Base-by-base conservation (phyloP, 371 early-diverging fungal species). In the Rhizopus delemar region DNA sequence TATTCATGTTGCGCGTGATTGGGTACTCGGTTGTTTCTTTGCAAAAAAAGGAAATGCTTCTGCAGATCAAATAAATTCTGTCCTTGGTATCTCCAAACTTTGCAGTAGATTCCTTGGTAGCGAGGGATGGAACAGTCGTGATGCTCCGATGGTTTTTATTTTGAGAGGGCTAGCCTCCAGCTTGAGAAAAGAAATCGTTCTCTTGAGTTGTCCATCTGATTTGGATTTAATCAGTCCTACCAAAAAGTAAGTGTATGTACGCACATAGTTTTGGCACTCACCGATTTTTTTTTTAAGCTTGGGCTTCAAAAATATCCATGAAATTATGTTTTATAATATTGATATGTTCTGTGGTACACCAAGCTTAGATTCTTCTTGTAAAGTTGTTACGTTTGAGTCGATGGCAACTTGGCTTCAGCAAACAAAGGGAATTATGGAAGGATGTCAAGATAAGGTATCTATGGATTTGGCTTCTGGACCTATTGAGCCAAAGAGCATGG, bases 351-450 rank as follows among this genome's bases (percentile, higher is more conserved):
- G 86, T 55, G 74, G 67, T 3, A 70, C 68, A 7, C 66, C 80
- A 3, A 78, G 85, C 31, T 56, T 85, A n/a, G 85, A 89, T 28
- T 71, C 86, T 4, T 78, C 80, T 11, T 83, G 83, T 63, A 89
- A 88, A 61, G 83, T 89, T 0, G 70, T 86, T 16, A 87, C 88
- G 4, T 90, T 90, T 62, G 90, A 90, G 57, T 79, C 90, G 5
- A 85, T 90, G 87, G 85, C 84, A 9, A 75, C 80, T 22, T 90
- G 90, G 90, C 74, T 89, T 5, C 77, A 80, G 45, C 79, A 80
- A 53, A 84, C 85, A 32, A 83, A 72, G 11, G 66, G 48, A 32
- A 59, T 62, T 0, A 62, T 75, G 63, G 52, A 58, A 3, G 43
- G 51, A 5, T 50, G 45, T 2, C 28, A 58, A 6, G 55, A 66